phyloP scores from a whole-genome alignment of 148 eudicot species.

The Nepenthes mirabilis region DNA sequence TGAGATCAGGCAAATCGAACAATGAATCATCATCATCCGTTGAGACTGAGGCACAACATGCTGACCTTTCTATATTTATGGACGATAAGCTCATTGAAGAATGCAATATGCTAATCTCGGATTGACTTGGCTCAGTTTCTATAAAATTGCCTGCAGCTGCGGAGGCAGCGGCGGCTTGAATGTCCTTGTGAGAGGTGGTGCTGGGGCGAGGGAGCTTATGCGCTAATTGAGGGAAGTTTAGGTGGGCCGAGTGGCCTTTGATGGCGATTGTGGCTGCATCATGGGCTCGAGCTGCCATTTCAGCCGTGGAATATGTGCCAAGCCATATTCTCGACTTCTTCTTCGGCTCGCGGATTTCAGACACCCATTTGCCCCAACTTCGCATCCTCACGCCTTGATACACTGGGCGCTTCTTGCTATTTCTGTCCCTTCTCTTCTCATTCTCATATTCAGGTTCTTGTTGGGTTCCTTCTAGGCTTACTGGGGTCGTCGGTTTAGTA shows the following conservation, averaged over 20 bases:
- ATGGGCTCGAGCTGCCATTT: constrained; percentile 70
- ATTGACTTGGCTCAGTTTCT: constrained; percentile 4
- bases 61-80: constrained; percentile 8
- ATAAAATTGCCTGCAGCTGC: constrained; percentile 24
- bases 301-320: constrained; percentile 54
- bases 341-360: constrained; percentile 54
- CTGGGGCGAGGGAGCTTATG: constrained; percentile 38
- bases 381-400: constrained; percentile 50
- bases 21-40: constrained; percentile 25
- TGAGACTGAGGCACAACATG: constrained; percentile 7
- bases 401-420: constrained; percentile 7
- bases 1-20: constrained; percentile 53
- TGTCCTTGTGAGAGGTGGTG: constrained; percentile 48
- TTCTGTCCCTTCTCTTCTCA: constrained; percentile 1
- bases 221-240: constrained; percentile 40
- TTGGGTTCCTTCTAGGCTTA: constrained; percentile 5
- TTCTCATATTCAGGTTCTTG: neutral
- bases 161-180: constrained; percentile 44
- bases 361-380: constrained; percentile 71
- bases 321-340: constrained; percentile 71
- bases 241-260: constrained; percentile 43
- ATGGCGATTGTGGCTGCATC: constrained; percentile 65
- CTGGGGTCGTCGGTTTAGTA: constrained; percentile 3
- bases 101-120: constrained; percentile 4
- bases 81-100: constrained; percentile 15